Conservation (phyloP, 331 rosid species). For the Cydonia oblonga region DNA sequence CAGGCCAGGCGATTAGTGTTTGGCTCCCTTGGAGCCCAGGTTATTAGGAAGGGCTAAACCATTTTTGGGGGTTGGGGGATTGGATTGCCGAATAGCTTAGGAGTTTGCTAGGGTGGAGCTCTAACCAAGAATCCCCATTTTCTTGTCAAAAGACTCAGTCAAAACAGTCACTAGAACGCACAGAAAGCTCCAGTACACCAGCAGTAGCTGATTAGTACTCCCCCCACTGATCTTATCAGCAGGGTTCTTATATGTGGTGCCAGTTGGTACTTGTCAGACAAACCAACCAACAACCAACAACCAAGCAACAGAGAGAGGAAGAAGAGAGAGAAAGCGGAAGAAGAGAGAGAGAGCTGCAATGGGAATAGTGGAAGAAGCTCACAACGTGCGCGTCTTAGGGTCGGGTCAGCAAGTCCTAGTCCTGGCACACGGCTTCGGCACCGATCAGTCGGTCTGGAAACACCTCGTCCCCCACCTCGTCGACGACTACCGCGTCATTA, state of each 20-base stretch:
- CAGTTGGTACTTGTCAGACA: background rate
- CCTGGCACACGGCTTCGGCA: constrained; percentile 70
- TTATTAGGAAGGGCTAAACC: too few species aligned
- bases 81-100: too few species aligned
- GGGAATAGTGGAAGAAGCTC: constrained; percentile 72
- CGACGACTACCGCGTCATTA: constrained; percentile 35
- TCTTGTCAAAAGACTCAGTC: background rate
- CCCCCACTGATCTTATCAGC: background rate
- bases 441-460: constrained; percentile 75
- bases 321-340: background rate
- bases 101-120: too few species aligned
- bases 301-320: too few species aligned
- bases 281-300: background rate
- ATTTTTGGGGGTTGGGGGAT: too few species aligned
- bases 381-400: constrained; percentile 59
- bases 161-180: background rate
- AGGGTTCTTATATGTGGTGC: background rate
- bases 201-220: background rate
- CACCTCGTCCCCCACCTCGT: constrained; percentile 53
- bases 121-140: too few species aligned
- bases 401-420: constrained; percentile 29
- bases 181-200: background rate
- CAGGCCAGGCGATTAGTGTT: too few species aligned
- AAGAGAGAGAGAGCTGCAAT: background rate
- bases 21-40: too few species aligned